Conservation (phyloP, 2,329 filamentous ascomycete species). For the Penicillium sp. region DNA sequence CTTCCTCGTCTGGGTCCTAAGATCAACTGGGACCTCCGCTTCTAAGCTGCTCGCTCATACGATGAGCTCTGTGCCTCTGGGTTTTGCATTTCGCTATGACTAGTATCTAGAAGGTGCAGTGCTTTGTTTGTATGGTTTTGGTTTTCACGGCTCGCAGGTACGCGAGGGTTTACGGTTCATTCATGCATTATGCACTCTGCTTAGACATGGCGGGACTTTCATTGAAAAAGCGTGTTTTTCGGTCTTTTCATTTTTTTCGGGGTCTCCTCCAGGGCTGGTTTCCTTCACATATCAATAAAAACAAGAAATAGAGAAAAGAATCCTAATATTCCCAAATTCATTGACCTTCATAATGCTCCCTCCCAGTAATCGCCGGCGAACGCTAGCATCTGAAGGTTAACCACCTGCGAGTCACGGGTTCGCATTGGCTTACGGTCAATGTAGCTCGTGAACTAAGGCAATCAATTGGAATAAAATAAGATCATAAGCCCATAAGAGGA, state of each 20-base stretch:
- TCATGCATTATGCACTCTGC: neutral
- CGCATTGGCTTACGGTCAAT: neutral
- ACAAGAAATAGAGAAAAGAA: neutral
- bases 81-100: neutral
- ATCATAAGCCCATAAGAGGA: neutral
- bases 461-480: neutral
- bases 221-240: constrained; percentile 10
- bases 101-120: neutral
- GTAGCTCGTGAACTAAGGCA: neutral
- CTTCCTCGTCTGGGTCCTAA: constrained; percentile 82
- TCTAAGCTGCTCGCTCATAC: constrained; percentile 30
- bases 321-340: neutral
- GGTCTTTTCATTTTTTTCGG: neutral
- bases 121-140: neutral
- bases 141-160: neutral
- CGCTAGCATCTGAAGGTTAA: too few species aligned
- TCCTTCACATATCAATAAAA: neutral
- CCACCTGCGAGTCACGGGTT: too few species aligned
- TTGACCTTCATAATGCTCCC: neutral
- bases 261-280: neutral
- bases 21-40: constrained; percentile 74
- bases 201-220: constrained; percentile 3
- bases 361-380: too few species aligned
- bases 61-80: neutral
- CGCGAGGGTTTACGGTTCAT: neutral